Evolutionary conservation across 2,329 filamentous ascomycete species (phyloP).

Genomic region (Graphiopsis chlorocephala): DNA sequence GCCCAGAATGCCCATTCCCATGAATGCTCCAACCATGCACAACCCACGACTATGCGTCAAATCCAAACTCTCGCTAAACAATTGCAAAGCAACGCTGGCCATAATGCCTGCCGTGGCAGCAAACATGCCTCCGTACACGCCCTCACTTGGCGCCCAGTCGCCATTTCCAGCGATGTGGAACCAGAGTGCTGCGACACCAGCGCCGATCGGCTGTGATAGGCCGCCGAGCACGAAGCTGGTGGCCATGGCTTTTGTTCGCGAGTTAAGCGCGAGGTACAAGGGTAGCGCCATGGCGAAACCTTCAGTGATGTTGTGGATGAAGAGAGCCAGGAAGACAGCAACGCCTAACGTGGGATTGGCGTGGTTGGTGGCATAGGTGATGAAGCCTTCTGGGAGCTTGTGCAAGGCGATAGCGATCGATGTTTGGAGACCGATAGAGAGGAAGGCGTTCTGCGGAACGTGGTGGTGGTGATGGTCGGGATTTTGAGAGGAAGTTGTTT

Average conservation of each 20-base stretch:
- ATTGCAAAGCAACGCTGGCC: conserved; percentile 84
- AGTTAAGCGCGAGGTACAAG: conserved; percentile 84
- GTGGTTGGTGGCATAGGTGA: conserved; percentile 97
- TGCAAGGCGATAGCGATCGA: conserved; percentile 92
- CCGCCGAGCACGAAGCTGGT: conserved; percentile 84
- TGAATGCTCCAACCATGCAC: conserved; percentile 76
- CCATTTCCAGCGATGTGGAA: conserved; percentile 64
- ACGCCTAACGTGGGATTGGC: conserved; percentile 85
- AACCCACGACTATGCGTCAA: conserved; percentile 75
- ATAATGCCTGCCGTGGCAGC: conserved; percentile 90
- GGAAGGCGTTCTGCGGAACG: conserved; percentile 87
- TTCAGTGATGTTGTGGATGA: conserved; percentile 97
- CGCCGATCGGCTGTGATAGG: conserved; percentile 81
- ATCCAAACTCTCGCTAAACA: conserved; percentile 82
- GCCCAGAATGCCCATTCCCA: conserved; percentile 84
- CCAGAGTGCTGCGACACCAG: conserved; percentile 79
- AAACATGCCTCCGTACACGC: conserved; percentile 76
- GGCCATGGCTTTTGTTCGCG: conserved; percentile 74
- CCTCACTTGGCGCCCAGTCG: conserved; percentile 50
- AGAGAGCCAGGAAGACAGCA: conserved; percentile 90
- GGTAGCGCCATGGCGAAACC: conserved; percentile 93
- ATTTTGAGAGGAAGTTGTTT: conserved; percentile 17
- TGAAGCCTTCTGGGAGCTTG: conserved; percentile 83
- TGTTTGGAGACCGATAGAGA: conserved; percentile 93
- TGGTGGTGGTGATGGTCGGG: conserved; percentile 74